phyloP scores from a whole-genome alignment of 83 land plant genomes.

The Picea abies region DNA sequence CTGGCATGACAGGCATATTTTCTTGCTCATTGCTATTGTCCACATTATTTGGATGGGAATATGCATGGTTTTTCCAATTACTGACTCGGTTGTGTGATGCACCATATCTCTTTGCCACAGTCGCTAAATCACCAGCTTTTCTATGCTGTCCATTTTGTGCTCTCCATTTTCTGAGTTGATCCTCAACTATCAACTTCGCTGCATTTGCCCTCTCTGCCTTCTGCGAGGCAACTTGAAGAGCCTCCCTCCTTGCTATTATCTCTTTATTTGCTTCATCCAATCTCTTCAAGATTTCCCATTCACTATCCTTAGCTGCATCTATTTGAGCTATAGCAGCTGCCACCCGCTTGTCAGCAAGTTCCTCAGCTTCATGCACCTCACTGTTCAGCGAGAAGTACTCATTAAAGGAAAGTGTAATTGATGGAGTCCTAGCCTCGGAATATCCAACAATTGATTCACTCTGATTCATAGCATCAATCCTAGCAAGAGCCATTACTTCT shows the following conservation, averaged over 20 bases:
- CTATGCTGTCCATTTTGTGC: constrained; percentile 13
- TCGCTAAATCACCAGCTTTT: background rate
- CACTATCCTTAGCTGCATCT: constrained; percentile 25
- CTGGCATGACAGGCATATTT: background rate
- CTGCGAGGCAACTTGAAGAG: constrained; percentile 21
- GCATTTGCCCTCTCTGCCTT: constrained; percentile 22
- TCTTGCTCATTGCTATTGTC: background rate
- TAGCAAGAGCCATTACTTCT: constrained; percentile 22
- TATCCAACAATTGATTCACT: background rate
- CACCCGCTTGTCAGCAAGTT: constrained; percentile 22
- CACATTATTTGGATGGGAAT: background rate
- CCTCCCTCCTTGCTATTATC: constrained; percentile 12
- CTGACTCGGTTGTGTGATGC: background rate
- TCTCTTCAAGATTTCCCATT: constrained; percentile 8
- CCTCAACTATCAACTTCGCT: constrained; percentile 24
- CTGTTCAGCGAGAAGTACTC: constrained; percentile 22
- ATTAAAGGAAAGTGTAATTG: background rate
- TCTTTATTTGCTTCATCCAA: constrained; percentile 22
- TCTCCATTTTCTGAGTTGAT: constrained; percentile 25
- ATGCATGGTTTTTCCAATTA: background rate
- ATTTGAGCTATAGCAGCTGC: constrained; percentile 30
- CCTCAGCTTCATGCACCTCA: constrained; percentile 23
- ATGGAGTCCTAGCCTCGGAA: background rate
- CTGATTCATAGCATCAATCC: constrained; percentile 18
- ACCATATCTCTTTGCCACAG: background rate